A percentile compares a stretch with the other conserved stretches of the same genome.
Conservation (phyloP, 225 moss, liverwort and hornwort species). For the Pseudisothecium myosuroides region DNA sequence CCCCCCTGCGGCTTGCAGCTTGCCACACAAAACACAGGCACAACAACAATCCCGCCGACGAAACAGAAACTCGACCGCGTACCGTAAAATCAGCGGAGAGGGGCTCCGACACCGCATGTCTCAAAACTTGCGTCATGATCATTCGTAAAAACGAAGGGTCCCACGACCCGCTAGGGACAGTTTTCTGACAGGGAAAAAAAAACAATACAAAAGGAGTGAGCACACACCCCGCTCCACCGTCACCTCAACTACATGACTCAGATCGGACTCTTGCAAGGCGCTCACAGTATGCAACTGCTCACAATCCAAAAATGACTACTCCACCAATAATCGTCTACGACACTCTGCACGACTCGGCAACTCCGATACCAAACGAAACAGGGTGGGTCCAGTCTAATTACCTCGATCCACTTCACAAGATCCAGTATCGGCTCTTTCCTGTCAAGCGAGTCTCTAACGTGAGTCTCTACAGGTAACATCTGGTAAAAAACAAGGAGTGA, state of each 20-base stretch:
- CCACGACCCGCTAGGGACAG: constrained; percentile 40
- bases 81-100: constrained; percentile 34
- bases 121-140: constrained; percentile 93
- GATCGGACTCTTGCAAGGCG: background rate
- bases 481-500: constrained; percentile 30
- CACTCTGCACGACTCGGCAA: background rate
- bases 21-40: background rate
- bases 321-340: background rate
- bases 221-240: background rate
- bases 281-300: background rate
- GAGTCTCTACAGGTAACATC: constrained; percentile 85
- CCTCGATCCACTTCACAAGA: constrained; percentile 87
- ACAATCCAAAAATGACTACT: too few species aligned
- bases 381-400: constrained; percentile 12
- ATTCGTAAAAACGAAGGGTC: constrained; percentile 67
- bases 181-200: constrained; percentile 27
- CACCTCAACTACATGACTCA: background rate
- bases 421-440: constrained; percentile 58
- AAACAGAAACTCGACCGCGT: background rate
- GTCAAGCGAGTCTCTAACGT: constrained; percentile 70
- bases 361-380: background rate
- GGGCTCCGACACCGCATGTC: constrained; percentile 48
- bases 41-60: background rate
- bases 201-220: background rate
- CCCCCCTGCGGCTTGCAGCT: background rate